A percentile compares a stretch with the other conserved stretches of the same genome.
Conservation (phyloP, 768 basidiomycete species). For the Hypholoma fasciculare region DNA sequence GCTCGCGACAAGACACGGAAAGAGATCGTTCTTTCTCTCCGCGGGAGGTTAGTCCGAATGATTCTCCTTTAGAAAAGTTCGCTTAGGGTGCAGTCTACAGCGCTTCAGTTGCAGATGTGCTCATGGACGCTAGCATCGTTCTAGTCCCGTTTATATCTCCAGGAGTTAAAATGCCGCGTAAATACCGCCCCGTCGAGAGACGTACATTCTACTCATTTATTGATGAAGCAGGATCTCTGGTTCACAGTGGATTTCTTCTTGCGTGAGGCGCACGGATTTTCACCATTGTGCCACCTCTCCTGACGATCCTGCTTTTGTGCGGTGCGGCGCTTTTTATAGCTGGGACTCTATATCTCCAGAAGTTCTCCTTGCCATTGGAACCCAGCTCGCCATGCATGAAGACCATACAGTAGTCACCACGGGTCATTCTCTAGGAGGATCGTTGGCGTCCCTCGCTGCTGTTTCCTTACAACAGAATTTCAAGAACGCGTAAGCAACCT, state of each 20-base stretch:
- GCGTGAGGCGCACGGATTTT: constrained; percentile 31
- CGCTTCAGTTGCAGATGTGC: constrained; percentile 38
- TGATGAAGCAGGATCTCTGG: constrained; percentile 35
- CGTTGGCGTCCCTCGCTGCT: constrained; percentile 49
- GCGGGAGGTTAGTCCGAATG: constrained; percentile 49
- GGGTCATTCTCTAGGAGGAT: constrained; percentile 58
- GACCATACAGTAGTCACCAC: constrained; percentile 42
- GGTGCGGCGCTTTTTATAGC: constrained; percentile 27
- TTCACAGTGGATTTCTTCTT: constrained; percentile 52
- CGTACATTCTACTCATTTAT: not conserved
- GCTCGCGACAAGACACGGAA: constrained; percentile 44
- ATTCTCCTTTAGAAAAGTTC: no score
- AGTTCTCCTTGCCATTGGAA: constrained; percentile 35
- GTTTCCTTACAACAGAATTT: constrained; percentile 44
- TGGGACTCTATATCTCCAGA: constrained; percentile 50
- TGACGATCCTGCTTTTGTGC: not conserved
- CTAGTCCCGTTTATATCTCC: constrained; percentile 45
- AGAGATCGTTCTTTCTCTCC: constrained; percentile 48
- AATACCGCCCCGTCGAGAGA: constrained; percentile 2
- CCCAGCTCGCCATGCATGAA: constrained; percentile 34
- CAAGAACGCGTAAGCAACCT: constrained; percentile 7
- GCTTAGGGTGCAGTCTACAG: constrained; percentile 21
- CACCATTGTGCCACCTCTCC: not conserved
- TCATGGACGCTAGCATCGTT: constrained; percentile 42
- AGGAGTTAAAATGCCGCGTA: constrained; percentile 43